Base-by-base conservation (phyloP, 306 rosid genomes). In the Vicia sativa region DNA sequence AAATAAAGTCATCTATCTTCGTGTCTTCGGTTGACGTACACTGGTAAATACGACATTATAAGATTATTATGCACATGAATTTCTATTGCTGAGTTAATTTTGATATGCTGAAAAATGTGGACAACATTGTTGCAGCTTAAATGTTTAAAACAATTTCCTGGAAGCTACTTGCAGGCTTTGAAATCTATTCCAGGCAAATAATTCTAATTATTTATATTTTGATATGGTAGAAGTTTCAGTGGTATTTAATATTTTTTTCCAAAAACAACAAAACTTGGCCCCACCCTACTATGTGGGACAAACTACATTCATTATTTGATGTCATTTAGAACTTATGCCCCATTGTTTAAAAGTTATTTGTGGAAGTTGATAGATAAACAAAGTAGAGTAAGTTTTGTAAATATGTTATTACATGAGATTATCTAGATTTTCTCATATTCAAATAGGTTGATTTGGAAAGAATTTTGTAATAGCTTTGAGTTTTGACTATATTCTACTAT, bases 361-460 rank as follows among this genome's bases (percentile, higher is more conserved):
- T 57, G 53, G 31, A 74, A 23, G 58, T 45, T 65, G 46, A 45
- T 13, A 38, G 55, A 26, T 50, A 43, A 26, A 52, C 14, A 11
- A 62, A 25, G 41, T 59, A 58, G 43, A 45, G 45, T 65, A 67
- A 45, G 52, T 67, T 53, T 41, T 67, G 25, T 18, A 49, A 37
- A 60, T 11, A 15, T 7, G 4, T 60, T 11, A 9, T 37, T 16
- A 1, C 38, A 34, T 7, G 38, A 34, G 38, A 34, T 63, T 25
- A 3, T 73, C 19, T 10, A 16, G 50, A 62, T 64, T 55, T 68
- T 61, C 62, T 75, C 18, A 7, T 48, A 42, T 65, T 54, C 70
- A 65, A 59, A 41, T 62, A 74, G 66, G 31, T 65, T 67, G 59
- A 65, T 23, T 38, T 74, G 46, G 76, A 50, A 55, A 66, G 14